Conservation (phyloP, 441 rosid genomes). For the Bocquillonia castaneifolia region DNA sequence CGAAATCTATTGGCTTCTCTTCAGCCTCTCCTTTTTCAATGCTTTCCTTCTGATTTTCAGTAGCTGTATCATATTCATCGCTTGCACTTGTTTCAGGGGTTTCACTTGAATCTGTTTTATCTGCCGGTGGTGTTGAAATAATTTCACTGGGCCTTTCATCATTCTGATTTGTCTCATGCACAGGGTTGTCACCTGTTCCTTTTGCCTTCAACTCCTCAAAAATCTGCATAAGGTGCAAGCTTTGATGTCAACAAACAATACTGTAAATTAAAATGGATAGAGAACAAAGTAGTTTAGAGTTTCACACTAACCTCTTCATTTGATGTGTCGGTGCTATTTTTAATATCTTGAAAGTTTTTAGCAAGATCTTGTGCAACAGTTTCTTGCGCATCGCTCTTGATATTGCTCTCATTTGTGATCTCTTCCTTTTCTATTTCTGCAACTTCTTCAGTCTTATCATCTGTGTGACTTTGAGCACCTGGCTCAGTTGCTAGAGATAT, state of each 20-base stretch:
- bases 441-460: constrained; percentile 15
- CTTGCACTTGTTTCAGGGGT: constrained; percentile 10
- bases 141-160: constrained; percentile 13
- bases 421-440: constrained; percentile 25
- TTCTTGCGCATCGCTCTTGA: constrained; percentile 17
- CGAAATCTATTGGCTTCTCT: constrained; percentile 9
- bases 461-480: constrained; percentile 1
- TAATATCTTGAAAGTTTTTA: constrained; percentile 15
- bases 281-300: neutral
- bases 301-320: constrained; percentile 28
- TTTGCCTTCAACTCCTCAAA: constrained; percentile 18
- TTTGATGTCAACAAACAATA: constrained; percentile 2
- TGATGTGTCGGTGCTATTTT: constrained; percentile 6
- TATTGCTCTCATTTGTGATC: constrained; percentile 6
- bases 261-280: neutral
- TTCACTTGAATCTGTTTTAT: constrained; percentile 10
- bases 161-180: constrained; percentile 9
- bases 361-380: constrained; percentile 6
- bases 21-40: neutral
- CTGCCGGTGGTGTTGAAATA: constrained; percentile 8
- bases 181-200: constrained; percentile 13
- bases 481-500: constrained; percentile 10
- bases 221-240: constrained; percentile 19
- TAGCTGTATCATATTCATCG: constrained; percentile 7
- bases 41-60: neutral